Percentiles rank a stretch among this genome's conserved stretches.
These are phyloP conservation scores for Conringia planisiliqua DNA, from an alignment of 345 rosid species.

Conservation along the genomic window DNA sequence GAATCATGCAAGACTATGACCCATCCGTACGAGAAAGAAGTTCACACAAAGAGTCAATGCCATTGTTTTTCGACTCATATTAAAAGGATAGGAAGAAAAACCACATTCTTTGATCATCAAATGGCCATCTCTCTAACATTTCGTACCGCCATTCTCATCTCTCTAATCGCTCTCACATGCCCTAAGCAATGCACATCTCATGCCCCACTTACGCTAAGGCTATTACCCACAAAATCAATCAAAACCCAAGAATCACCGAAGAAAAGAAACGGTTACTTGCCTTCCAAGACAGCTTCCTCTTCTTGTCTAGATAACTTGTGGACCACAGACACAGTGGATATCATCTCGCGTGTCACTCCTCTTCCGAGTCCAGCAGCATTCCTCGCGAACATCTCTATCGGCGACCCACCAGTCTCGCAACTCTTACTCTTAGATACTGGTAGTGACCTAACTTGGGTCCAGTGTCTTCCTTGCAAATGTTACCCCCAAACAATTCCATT, in stretches of 20 bases:
- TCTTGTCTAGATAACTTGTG: constrained; percentile 1
- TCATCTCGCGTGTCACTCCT: constrained; percentile 26
- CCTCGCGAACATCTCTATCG: constrained; percentile 30
- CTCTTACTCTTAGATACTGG: constrained; percentile 30
- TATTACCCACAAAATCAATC: background rate
- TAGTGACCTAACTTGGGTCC: constrained; percentile 37
- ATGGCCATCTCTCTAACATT: constrained; percentile 19
- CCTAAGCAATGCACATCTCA: background rate
- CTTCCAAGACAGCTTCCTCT: background rate
- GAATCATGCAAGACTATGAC: background rate
- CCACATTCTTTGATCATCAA: background rate
- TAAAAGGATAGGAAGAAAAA: background rate
- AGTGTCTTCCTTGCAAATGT: constrained; percentile 33
- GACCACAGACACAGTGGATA: background rate
- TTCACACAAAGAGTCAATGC: constrained; percentile 21
- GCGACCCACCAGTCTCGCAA: constrained; percentile 24
- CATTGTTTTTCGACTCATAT: background rate
- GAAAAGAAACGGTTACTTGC: background rate
- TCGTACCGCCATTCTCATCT: background rate
- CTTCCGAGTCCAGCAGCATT: constrained; percentile 16
- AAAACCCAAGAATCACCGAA: background rate
- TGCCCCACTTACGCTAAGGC: background rate
- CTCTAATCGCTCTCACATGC: background rate
- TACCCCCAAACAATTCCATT: constrained; percentile 16
- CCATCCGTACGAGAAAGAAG: background rate